Evolutionary conservation across 257 asterid species (phyloP), one percentile per base, ranked within the genome.

Genomic region (Penstemon eatonii): DNA sequence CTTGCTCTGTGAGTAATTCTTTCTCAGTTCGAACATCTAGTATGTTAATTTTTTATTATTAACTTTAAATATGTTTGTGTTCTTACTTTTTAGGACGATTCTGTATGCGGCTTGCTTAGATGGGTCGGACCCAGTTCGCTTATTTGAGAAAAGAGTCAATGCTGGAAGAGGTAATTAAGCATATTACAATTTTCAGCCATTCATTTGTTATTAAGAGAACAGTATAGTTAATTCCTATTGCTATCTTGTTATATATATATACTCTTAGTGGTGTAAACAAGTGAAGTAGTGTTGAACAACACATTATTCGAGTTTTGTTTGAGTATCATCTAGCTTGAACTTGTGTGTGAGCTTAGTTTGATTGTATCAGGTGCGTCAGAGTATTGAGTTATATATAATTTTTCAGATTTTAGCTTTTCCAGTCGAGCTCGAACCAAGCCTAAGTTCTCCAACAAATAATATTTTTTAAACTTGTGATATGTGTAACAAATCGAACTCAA

Each of bases 81-180:
- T 44, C 44, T 45, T 5, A 1, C 64, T 5, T 50, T 63, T 9
- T 60, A 91, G 97, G 89, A 75, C 75, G 75, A 81, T 79, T 69
- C 80, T 91, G 3, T 91, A 91, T 59, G 95, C 92, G 11, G 80
- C 97, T 42, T 91, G 96, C 81, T 75, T 91, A 66, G 90, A 91
- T 74, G 97, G 97, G 40, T 83, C 96, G 7, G 97, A 89, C 82
- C 97, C 96, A 0, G 80, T 89, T 76, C 89, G 93, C 42, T 92
- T 84, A 66, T 84, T 91, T 18, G 96, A 91, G 73, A 91, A 76
- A 76, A 79, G 94, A 42, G 50, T 84, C 58, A 88, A 77, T 68
- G 78, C 75, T n/a, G 77, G 83, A 82, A 81, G 81, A 86, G 96
- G 96, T 90, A 66, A 62, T 44, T 8, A 4, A 8, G 18, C 11